A percentile compares a stretch with the other conserved stretches of the same genome.
Evolutionary conservation across 2,329 filamentous ascomycete species (phyloP).

Genomic region (Bertia moriformis): DNA sequence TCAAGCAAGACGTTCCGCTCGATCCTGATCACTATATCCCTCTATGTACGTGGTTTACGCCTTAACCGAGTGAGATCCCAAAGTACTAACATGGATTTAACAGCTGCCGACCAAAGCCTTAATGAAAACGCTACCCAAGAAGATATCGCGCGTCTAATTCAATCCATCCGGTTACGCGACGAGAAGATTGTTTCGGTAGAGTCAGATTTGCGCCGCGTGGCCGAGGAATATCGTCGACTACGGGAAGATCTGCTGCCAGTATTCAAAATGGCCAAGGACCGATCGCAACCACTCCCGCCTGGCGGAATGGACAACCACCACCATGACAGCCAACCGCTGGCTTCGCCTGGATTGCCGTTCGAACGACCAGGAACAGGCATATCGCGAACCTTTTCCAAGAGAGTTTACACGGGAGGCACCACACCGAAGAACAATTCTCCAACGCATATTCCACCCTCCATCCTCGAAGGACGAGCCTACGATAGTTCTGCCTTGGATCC

Average conservation of each 20-base stretch:
- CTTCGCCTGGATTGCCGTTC: background rate
- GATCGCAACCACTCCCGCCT: slow-evolving; percentile 43
- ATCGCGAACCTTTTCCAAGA: slow-evolving; percentile 27
- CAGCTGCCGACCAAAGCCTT: slow-evolving; percentile 45
- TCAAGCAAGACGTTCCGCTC: slow-evolving; percentile 48
- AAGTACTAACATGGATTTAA: background rate
- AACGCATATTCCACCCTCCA: slow-evolving; percentile 28
- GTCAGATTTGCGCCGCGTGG: slow-evolving; percentile 40
- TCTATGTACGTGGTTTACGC: slow-evolving; percentile 37
- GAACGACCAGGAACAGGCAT: slow-evolving; percentile 7
- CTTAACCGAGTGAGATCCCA: slow-evolving; percentile 37
- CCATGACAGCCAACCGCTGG: background rate
- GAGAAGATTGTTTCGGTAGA: slow-evolving; percentile 48
- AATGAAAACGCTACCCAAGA: slow-evolving; percentile 50
- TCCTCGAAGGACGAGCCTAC: slow-evolving; percentile 23
- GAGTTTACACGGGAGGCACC: slow-evolving; percentile 24
- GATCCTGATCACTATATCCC: slow-evolving; percentile 55
- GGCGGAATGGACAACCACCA: slow-evolving; percentile 16
- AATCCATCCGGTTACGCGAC: slow-evolving; percentile 48
- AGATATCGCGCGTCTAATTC: slow-evolving; percentile 49
- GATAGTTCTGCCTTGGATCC: slow-evolving; percentile 24
- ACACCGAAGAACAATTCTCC: slow-evolving; percentile 31
- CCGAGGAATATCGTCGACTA: slow-evolving; percentile 50
- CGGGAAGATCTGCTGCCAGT: slow-evolving; percentile 52
- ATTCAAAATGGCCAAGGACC: slow-evolving; percentile 51